phyloP scores from a whole-genome alignment of 768 basidiomycete species.

The Lactifluus subvellereus region DNA sequence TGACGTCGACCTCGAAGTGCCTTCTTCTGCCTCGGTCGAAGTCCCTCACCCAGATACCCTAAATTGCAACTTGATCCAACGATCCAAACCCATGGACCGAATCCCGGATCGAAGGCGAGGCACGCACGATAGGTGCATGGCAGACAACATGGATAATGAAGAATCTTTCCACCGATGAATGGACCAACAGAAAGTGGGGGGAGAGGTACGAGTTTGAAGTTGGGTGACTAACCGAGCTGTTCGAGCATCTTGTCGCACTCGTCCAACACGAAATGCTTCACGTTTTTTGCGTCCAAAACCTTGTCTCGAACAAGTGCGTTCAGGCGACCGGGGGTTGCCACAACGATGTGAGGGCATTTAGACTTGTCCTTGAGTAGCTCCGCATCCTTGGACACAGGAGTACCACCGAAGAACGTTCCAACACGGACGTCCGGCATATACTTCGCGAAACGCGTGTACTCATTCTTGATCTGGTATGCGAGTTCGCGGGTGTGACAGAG shows the following conservation, averaged over 20 bases:
- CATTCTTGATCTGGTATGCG: slow-evolving; percentile 99
- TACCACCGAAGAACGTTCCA: slow-evolving; percentile 96
- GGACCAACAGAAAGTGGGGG: slow-evolving; percentile 27
- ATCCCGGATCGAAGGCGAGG: slow-evolving; percentile 22
- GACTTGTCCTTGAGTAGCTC: slow-evolving; percentile 92
- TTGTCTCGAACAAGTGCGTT: slow-evolving; percentile 96
- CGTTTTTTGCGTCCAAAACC: slow-evolving; percentile 87
- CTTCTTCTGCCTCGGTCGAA: slow-evolving; percentile 15
- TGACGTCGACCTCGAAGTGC: slow-evolving; percentile 21
- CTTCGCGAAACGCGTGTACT: slow-evolving; percentile 98
- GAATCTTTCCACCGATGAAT: slow-evolving; percentile 31
- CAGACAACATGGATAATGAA: slow-evolving; percentile 47
- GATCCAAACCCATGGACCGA: slow-evolving; percentile 24
- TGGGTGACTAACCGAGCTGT: slow-evolving; percentile 99
- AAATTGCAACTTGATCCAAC: slow-evolving; percentile 17
- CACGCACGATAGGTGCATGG: slow-evolving; percentile 24
- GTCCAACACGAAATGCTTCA: slow-evolving; percentile 99
- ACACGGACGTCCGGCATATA: slow-evolving; percentile 99
- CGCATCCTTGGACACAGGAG: slow-evolving; percentile 87
- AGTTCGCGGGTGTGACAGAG: slow-evolving; percentile 99
- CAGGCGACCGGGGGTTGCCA: slow-evolving; percentile 95
- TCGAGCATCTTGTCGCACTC: slow-evolving; percentile 99
- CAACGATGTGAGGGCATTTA: slow-evolving; percentile 98
- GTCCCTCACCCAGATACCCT: slow-evolving; percentile 9
- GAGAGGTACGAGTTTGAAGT: slow-evolving; percentile 57